Evolutionary conservation across 352 stramenopile species (phyloP).

Genomic region (Pythium chondricola): DNA sequence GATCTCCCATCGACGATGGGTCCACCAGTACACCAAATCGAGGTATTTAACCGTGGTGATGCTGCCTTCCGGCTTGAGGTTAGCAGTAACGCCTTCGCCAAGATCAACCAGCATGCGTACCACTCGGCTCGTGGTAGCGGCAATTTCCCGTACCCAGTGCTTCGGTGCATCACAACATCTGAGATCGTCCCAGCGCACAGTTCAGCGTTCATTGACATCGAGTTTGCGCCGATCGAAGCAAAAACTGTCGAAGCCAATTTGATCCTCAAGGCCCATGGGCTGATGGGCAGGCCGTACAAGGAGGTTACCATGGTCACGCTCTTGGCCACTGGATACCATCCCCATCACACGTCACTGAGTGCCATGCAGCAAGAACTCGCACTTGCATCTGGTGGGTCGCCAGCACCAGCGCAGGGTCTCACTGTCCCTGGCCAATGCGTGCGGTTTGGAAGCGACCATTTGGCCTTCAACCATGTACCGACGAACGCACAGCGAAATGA

Average conservation of each 20-base stretch:
- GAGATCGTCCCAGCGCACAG: conserved; percentile 59
- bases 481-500: conserved; percentile 37
- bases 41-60: conserved; percentile 73
- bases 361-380: conserved; percentile 28
- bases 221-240: conserved; percentile 71
- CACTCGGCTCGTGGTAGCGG: background rate
- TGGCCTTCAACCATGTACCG: conserved; percentile 60
- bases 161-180: conserved; percentile 40
- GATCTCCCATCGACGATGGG: background rate
- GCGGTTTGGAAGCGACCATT: conserved; percentile 40
- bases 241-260: conserved; percentile 43
- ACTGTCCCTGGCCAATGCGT: conserved; percentile 32
- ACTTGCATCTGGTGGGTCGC: conserved; percentile 1
- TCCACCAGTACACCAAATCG: conserved; percentile 62
- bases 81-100: conserved; percentile 40
- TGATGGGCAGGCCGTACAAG: conserved; percentile 65
- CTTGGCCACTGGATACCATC: conserved; percentile 54
- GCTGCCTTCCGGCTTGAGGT: conserved; percentile 64
- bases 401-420: conserved; percentile 27
- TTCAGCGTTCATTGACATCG: conserved; percentile 59
- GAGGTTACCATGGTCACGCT: conserved; percentile 58
- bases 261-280: conserved; percentile 57
- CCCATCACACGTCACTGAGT: conserved; percentile 25
- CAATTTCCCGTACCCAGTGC: conserved; percentile 31
- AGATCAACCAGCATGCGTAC: conserved; percentile 47